phyloP scores from a whole-genome alignment of 257 asterid genomes.

The Solanum infundibuliforme region DNA sequence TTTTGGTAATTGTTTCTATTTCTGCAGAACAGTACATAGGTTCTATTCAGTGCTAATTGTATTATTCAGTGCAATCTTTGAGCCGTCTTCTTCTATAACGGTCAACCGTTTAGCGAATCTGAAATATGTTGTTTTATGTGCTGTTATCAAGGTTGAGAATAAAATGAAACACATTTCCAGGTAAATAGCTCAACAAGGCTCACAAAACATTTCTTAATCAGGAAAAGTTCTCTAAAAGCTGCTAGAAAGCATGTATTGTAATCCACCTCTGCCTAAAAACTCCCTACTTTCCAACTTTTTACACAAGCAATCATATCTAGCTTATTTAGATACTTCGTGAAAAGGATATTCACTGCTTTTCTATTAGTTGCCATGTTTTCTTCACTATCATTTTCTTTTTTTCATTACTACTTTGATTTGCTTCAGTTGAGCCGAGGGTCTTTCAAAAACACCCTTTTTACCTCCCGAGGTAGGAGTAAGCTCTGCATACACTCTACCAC shows the following conservation, averaged over 20 bases:
- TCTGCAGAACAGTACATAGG: too few relatives aligned
- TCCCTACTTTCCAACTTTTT: neutral
- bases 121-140: neutral
- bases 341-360: neutral
- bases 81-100: neutral
- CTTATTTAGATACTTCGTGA: neutral
- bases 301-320: neutral
- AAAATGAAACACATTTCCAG: neutral
- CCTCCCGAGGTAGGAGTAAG: neutral
- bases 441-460: neutral
- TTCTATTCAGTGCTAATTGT: neutral
- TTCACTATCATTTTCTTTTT: neutral
- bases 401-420: neutral
- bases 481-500: neutral
- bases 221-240: neutral
- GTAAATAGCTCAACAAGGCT: neutral
- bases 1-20: too few relatives aligned
- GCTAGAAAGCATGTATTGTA: neutral
- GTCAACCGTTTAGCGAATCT: neutral
- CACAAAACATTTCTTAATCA: neutral
- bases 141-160: neutral
- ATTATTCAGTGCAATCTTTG: neutral
- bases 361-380: neutral
- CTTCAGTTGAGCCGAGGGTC: neutral
- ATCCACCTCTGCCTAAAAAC: neutral